These are phyloP conservation scores for Irpex sp. DNA, from an alignment of 1,284 basidiomycete species.

Conservation along the genomic window DNA sequence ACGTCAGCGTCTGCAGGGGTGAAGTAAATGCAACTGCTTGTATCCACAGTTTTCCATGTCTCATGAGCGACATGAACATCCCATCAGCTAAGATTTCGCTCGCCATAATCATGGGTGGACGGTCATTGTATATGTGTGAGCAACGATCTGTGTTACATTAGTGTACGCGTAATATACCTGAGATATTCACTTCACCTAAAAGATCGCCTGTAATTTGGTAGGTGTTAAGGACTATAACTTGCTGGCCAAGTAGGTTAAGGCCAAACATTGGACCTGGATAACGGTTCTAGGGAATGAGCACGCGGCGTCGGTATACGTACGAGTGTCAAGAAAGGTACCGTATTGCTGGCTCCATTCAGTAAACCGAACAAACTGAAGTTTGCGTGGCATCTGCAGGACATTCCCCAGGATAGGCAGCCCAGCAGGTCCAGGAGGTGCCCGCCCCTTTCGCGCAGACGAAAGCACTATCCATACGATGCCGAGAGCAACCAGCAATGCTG, in stretches of 20 bases:
- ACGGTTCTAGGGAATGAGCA: neutral
- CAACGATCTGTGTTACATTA: constrained; percentile 28
- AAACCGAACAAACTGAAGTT: neutral
- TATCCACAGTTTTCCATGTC: neutral
- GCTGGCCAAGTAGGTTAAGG: constrained; percentile 63
- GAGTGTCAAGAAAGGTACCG: neutral
- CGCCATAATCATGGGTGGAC: constrained; percentile 66
- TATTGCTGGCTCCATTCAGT: neutral
- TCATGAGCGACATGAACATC: neutral
- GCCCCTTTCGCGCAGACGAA: too few species aligned
- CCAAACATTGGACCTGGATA: constrained; percentile 62
- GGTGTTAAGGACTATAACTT: constrained; percentile 66
- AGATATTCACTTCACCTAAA: constrained; percentile 48
- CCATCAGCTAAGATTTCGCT: constrained; percentile 41
- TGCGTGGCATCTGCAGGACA: neutral
- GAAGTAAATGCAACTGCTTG: too few species aligned
- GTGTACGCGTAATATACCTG: neutral
- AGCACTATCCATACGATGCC: too few species aligned
- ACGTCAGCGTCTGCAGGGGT: too few species aligned
- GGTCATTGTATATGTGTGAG: constrained; percentile 71
- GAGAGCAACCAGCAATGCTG: too few species aligned
- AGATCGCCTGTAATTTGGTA: constrained; percentile 60
- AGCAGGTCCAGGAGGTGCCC: neutral
- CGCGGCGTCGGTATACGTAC: neutral
- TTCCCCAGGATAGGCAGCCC: neutral